These are phyloP conservation scores for Vitis hybrid DNA, from an alignment of 177 flowering plant genomes.

Conservation along the genomic window DNA sequence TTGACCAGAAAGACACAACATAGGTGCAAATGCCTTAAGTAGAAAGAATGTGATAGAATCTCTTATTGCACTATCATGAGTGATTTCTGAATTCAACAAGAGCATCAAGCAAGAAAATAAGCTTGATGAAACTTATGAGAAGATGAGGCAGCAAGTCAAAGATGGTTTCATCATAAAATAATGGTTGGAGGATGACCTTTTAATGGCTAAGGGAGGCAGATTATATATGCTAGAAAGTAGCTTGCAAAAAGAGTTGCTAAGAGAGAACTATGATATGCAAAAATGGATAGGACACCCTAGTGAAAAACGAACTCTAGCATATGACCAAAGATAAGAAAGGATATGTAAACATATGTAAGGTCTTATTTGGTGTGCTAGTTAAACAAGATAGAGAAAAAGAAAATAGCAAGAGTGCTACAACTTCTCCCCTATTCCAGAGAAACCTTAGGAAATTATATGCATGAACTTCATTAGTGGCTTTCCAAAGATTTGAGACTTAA, in stretches of 20 bases:
- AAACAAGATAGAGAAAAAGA: constrained; percentile 12
- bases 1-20: neutral
- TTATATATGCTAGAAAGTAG: constrained; percentile 1
- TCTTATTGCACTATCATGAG: no score
- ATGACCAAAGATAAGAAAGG: constrained; percentile 11
- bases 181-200: constrained; percentile 7
- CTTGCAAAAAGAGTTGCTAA: neutral
- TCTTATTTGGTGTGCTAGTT: constrained; percentile 31
- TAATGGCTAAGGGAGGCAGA: constrained; percentile 7
- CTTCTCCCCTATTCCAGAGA: constrained; percentile 1
- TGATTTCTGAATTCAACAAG: no score
- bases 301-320: neutral
- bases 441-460: constrained; percentile 1
- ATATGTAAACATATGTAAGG: constrained; percentile 12
- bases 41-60: neutral
- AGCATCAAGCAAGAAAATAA: no score
- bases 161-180: constrained; percentile 8
- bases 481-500: constrained; percentile 1
- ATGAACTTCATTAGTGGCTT: constrained; percentile 11
- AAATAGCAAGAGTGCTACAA: constrained; percentile 3
- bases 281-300: constrained; percentile 18
- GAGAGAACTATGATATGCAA: constrained; percentile 12
- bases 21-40: neutral
- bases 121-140: neutral
- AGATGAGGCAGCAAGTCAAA: neutral